Evolutionary conservation across 2,329 filamentous ascomycete species (phyloP).

Genomic region (Hymenoscyphus linearis): DNA sequence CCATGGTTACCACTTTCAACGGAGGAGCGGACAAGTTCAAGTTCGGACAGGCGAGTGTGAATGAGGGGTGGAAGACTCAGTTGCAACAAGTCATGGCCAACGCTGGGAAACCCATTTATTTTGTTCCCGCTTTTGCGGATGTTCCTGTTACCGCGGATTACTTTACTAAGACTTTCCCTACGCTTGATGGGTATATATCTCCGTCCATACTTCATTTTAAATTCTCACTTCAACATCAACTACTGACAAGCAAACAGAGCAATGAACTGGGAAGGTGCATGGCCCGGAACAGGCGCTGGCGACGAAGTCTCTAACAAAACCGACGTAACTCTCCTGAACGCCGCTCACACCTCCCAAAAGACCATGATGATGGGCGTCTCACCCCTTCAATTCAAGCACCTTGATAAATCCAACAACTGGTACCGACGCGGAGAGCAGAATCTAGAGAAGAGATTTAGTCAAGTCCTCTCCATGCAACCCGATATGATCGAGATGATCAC

Average conservation of each 20-base stretch:
- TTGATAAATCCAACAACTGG: constrained; percentile 31
- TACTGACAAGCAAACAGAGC: constrained; percentile 11
- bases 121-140: constrained; percentile 32
- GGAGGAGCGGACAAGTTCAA: constrained; percentile 15
- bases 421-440: constrained; percentile 35
- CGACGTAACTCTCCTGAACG: constrained; percentile 30
- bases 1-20: constrained; percentile 29
- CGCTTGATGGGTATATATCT: background rate
- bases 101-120: constrained; percentile 26
- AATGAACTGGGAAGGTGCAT: constrained; percentile 35
- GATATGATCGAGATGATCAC: constrained; percentile 37
- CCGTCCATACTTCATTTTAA: background rate
- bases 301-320: constrained; percentile 27
- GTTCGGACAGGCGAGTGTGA: constrained; percentile 25
- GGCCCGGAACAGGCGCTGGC: constrained; percentile 27
- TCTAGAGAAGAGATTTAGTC: constrained; percentile 30
- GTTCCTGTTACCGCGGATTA: constrained; percentile 16
- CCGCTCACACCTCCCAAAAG: constrained; percentile 30
- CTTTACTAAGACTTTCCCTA: background rate
- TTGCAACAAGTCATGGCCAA: constrained; percentile 25
- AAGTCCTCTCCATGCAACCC: constrained; percentile 32
- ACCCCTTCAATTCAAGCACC: constrained; percentile 36
- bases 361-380: constrained; percentile 37
- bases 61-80: constrained; percentile 22
- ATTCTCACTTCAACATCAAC: background rate